Conservation (phyloP, 805 yeast genomes). For the Candida khao-thaluensis region DNA sequence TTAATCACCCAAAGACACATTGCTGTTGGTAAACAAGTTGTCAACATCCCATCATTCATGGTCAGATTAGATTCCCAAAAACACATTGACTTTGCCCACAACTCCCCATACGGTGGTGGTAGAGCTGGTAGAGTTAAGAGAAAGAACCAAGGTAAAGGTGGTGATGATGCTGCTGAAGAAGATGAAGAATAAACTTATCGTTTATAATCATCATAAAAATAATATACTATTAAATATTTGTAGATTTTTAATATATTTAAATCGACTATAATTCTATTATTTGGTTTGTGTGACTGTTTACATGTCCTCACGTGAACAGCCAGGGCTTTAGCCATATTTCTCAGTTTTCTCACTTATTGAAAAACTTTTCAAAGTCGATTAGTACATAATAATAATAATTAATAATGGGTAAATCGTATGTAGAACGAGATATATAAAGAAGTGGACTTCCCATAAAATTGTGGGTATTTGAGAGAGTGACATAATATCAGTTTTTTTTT, state of each 20-base stretch:
- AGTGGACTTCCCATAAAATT: no score
- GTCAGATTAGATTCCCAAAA: conserved; percentile 99
- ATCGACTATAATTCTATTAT: background rate
- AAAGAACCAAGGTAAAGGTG: conserved; percentile 70
- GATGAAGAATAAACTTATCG: conserved; percentile 70
- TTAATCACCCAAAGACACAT: conserved; percentile 98
- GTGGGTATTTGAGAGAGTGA: no score
- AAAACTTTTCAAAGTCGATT: conserved; percentile 14
- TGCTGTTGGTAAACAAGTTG: conserved; percentile 99
- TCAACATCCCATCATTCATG: conserved; percentile 98
- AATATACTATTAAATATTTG: conserved; percentile 6
- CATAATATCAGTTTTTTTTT: no score
- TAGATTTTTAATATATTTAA: conserved; percentile 12
- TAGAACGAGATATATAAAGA: conserved; percentile 7
- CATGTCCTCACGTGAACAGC: background rate
- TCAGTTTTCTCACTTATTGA: conserved; percentile 2
- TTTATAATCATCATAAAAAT: conserved; percentile 9
- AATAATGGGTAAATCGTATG: conserved; percentile 42
- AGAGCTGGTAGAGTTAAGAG: conserved; percentile 99
- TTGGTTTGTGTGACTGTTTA: conserved; percentile 3
- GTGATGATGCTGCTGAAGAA: conserved; percentile 63
- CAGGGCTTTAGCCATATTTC: background rate
- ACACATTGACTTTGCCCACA: conserved; percentile 99
- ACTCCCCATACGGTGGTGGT: conserved; percentile 99
- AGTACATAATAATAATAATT: conserved; percentile 11